Percentiles rank a stretch among this genome's conserved stretches.
phyloP scores from a whole-genome alignment of 1,139 yeast species.

The Scheffersomyces illinoinensis region DNA sequence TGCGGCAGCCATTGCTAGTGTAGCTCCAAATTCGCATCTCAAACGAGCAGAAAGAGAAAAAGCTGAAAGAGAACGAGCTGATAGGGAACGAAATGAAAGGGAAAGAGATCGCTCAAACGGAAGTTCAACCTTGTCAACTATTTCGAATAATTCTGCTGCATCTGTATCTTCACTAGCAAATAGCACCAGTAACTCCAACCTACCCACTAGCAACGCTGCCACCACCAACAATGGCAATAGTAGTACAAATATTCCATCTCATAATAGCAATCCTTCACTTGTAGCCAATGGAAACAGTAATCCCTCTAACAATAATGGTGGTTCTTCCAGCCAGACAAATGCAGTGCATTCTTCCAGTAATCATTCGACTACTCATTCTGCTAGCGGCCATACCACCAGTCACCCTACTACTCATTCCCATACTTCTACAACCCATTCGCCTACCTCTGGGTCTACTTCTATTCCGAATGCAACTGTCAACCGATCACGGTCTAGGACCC shows the following conservation, averaged over 20 bases:
- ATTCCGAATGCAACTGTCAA: not conserved
- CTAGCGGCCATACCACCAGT: too few species aligned
- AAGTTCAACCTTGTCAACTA: not conserved
- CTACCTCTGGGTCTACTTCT: not conserved
- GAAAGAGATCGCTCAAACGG: not conserved
- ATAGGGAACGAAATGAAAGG: not conserved
- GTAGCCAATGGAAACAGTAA: not conserved
- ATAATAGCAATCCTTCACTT: not conserved
- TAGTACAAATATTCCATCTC: not conserved
- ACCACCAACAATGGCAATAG: not conserved
- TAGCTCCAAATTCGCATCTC: not conserved
- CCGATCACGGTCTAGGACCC: constrained; percentile 22
- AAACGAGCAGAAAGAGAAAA: not conserved
- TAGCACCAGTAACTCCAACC: not conserved
- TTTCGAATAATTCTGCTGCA: not conserved
- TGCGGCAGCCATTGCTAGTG: not conserved
- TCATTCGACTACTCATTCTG: not conserved
- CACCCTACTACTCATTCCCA: not conserved
- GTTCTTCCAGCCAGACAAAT: not conserved
- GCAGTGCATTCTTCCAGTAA: not conserved
- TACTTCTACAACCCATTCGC: not conserved
- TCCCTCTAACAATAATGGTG: not conserved
- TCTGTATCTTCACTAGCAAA: not conserved
- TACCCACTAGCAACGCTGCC: not conserved
- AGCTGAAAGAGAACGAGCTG: not conserved